phyloP scores from a whole-genome alignment of 495 filamentous ascomycete species.

The Penicillium paxilli region DNA sequence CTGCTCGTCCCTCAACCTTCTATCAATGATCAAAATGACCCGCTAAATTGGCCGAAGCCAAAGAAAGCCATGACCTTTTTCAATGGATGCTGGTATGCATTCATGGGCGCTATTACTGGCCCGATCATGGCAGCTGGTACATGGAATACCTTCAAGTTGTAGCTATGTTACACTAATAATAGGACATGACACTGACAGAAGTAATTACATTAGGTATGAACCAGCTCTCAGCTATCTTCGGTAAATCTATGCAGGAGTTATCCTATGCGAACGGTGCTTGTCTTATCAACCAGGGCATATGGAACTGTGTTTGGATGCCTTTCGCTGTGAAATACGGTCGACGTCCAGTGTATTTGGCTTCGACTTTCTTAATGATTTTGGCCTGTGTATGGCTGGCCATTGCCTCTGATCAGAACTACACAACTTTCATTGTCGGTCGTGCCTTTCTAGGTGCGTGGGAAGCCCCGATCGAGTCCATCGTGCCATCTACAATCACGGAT shows the following conservation, averaged over 20 bases:
- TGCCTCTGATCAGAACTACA: conserved; percentile 37
- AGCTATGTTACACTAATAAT: not conserved
- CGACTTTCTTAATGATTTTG: conserved; percentile 25
- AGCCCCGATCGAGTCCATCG: conserved; percentile 53
- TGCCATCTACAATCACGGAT: conserved; percentile 52
- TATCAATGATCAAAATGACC: conserved; percentile 23
- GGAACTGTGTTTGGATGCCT: conserved; percentile 56
- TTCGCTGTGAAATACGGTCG: conserved; percentile 54
- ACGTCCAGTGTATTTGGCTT: conserved; percentile 46
- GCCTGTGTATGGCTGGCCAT: conserved; percentile 47
- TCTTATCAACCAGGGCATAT: conserved; percentile 36
- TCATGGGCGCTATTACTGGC: conserved; percentile 52
- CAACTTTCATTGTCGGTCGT: conserved; percentile 41
- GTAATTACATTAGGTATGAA: not conserved
- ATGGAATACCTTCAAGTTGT: not conserved
- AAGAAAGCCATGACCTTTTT: conserved; percentile 5
- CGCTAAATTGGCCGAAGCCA: conserved; percentile 24
- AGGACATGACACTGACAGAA: not conserved
- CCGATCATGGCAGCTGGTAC: conserved; percentile 46
- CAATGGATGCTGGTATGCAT: conserved; percentile 38
- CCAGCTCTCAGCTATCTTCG: conserved; percentile 44
- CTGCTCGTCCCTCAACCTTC: conserved; percentile 24
- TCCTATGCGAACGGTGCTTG: conserved; percentile 12
- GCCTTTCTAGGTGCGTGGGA: conserved; percentile 50
- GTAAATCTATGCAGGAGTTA: conserved; percentile 35